Base-by-base conservation (phyloP, 2,329 filamentous ascomycete genomes). In the Cercospora nicotianae region DNA sequence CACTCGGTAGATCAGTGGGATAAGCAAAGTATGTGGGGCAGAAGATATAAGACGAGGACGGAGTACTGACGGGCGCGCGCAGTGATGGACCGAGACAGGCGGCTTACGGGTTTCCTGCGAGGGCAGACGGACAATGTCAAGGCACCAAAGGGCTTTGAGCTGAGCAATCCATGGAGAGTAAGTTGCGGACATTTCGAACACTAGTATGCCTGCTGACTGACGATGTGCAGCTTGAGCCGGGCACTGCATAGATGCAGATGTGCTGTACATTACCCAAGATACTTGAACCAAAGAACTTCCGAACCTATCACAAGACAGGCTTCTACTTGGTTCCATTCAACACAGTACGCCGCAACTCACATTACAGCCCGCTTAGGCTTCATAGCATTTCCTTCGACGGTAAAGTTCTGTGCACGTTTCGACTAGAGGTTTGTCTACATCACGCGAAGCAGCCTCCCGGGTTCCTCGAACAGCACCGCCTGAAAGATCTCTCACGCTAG, bases 91-190 rank as follows among this genome's bases (percentile, higher is more conserved):
- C 83, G 88, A 78, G 88, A 90, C 77, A 80, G 84, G 75, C 81
- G 88, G 70, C 81, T 90, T 74, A 90, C 88, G 48, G 88, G 88
- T 64, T 85, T 82, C 70, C 75, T 84, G 75, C 82, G 88, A 80
- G 87, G 87, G 68, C 88, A 90, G 77, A 86, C 86, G 66, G 86
- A 87, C 79, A 86, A 83, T 70, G 81, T 83, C 58, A 79, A 81
- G 67, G 88, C 88, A 31, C 87, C 87, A 30, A 79, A 82, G 66
- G 87, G 87, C 69, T 90, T 90, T 80, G 87, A 89, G 79, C 77
- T 89, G 75, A 90, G 85, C 84, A 89, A 89, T 80, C 86, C 86
- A 70, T 90, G 88, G 88, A 87, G 85, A 84, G 87, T 89, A 83
- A 67, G 84, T 77, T 10, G 9, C n/a, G 48, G n/a, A 33, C 48